phyloP scores from a whole-genome alignment of 2,329 filamentous ascomycete species.

The Xylariomycetidae sp. region DNA sequence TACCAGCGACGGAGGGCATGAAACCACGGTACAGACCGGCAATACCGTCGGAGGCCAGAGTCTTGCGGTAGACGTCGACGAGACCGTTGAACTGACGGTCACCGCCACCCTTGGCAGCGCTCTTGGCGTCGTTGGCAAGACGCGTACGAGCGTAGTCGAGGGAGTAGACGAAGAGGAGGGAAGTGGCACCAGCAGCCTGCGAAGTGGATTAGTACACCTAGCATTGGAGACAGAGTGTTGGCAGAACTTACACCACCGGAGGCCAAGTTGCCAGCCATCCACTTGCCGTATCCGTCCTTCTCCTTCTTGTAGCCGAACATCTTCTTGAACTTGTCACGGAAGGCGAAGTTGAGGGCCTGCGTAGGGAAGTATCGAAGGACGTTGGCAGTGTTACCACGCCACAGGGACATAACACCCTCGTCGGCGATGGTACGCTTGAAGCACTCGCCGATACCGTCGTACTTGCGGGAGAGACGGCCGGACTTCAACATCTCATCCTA shows the following conservation, averaged over 20 bases:
- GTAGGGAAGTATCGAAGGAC: constrained; percentile 99
- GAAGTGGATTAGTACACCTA: constrained; percentile 6
- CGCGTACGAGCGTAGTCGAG: constrained; percentile 99
- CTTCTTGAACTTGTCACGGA: constrained; percentile 99
- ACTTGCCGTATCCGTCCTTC: constrained; percentile 94
- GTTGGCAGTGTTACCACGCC: constrained; percentile 99
- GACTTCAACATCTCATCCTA: constrained; percentile 99
- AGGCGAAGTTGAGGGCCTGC: constrained; percentile 99
- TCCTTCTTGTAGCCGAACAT: constrained; percentile 99
- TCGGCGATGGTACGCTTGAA: constrained; percentile 85
- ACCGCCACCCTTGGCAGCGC: constrained; percentile 91
- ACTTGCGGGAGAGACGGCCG: constrained; percentile 97
- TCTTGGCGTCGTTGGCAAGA: constrained; percentile 99
- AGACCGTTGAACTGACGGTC: constrained; percentile 99
- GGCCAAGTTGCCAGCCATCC: constrained; percentile 99
- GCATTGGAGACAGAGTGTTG: neutral
- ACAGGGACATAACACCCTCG: constrained; percentile 92
- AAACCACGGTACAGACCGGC: constrained; percentile 99
- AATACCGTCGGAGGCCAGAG: constrained; percentile 95
- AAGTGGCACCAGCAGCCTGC: constrained; percentile 97
- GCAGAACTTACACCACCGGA: constrained; percentile 86
- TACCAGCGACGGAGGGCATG: constrained; percentile 98
- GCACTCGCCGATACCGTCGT: constrained; percentile 89
- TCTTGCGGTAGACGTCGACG: constrained; percentile 99
- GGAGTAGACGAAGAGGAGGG: constrained; percentile 99